A percentile compares a stretch with the other conserved stretches of the same genome.
Conservation (phyloP, 1,284 basidiomycete species). For the Cystobasidium slooffiae region DNA sequence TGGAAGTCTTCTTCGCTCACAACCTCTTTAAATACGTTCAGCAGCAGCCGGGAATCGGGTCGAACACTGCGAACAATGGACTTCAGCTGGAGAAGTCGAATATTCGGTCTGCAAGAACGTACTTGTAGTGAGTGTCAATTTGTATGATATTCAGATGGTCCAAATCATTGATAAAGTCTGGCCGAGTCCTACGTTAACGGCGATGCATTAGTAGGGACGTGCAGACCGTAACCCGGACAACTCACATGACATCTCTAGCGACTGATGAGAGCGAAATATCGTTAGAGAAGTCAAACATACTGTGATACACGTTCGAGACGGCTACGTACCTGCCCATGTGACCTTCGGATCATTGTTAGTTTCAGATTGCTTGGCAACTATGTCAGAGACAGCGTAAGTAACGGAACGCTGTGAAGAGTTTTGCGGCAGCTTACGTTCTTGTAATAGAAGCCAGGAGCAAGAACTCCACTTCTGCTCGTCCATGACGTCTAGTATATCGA, state of each 20-base stretch:
- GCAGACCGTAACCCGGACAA: neutral
- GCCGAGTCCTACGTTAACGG: slow-evolving; percentile 50
- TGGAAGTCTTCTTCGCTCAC: slow-evolving; percentile 50
- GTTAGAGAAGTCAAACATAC: neutral
- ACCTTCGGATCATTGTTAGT: slow-evolving; percentile 38
- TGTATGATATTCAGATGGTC: slow-evolving; percentile 45
- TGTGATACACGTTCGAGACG: slow-evolving; percentile 40
- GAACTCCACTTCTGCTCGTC: slow-evolving; percentile 53
- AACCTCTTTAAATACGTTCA: slow-evolving; percentile 49
- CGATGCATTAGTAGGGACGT: neutral
- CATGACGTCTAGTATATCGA: slow-evolving; percentile 46
- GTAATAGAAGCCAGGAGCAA: slow-evolving; percentile 52
- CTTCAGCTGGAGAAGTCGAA: slow-evolving; percentile 14
- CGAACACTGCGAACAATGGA: slow-evolving; percentile 49
- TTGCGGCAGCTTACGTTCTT: slow-evolving; percentile 38
- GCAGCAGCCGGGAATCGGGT: slow-evolving; percentile 50
- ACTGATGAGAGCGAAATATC: slow-evolving; percentile 45
- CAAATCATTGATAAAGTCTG: slow-evolving; percentile 51
- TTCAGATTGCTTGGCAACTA: slow-evolving; percentile 49
- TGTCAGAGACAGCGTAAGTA: neutral
- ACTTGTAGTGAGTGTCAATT: slow-evolving; percentile 40
- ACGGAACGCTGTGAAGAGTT: neutral
- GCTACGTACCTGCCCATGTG: slow-evolving; percentile 44
- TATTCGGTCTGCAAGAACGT: neutral
- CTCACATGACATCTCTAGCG: neutral